Evolutionary conservation across 2,329 filamentous ascomycete genomes (phyloP), one percentile per base, ranked within the genome.

Genomic region (Fusarium sp.): DNA sequence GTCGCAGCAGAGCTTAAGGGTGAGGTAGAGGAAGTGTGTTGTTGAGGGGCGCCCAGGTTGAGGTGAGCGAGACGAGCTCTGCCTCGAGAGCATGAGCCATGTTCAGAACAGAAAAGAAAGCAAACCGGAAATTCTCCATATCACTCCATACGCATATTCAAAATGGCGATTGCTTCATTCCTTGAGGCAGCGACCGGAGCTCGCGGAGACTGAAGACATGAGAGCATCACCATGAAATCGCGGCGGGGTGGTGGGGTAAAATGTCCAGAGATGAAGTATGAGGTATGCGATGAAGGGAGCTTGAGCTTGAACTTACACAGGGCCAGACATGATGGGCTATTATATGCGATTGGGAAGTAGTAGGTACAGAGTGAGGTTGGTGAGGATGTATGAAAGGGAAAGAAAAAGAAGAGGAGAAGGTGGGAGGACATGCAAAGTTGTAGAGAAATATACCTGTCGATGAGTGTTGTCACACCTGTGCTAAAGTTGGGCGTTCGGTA

Each of bases 31-130:
- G 77, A 73, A 76, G 78, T 69, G 64, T 77, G 74, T 76, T 79
- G 68, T 78, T 82, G 82, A 83, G 84, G 82, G 80, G 85, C 87
- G 81, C 89, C 89, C 81, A 91, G 85, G 83, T 89, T 87, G 80
- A 91, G 87, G 83, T 87, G 89, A 80, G 89, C 89, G 76, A 93
- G 87, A 82, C 90, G 91, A 82, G 90, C 89, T 85, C 90, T 92
- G 84, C 69, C 65, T 74, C 75, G 69, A 72, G 72, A 65, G 49
- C 67, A 80, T 79, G 76, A 80, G 77, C 79, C 76, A 76, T 75
- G 73, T 67, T 59, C 70, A 72, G 72, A 76, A 69, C 40, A 48
- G n/a, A 48, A 48, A 46, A 57, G 17, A 37, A 37, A 57, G 14
- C 31, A 37, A 39, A 20, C 35, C 31, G 40, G 39, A 49, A 18